Evolutionary conservation across 1,139 yeast genomes (phyloP).

Genomic region (Geotrichum aggregatum): DNA sequence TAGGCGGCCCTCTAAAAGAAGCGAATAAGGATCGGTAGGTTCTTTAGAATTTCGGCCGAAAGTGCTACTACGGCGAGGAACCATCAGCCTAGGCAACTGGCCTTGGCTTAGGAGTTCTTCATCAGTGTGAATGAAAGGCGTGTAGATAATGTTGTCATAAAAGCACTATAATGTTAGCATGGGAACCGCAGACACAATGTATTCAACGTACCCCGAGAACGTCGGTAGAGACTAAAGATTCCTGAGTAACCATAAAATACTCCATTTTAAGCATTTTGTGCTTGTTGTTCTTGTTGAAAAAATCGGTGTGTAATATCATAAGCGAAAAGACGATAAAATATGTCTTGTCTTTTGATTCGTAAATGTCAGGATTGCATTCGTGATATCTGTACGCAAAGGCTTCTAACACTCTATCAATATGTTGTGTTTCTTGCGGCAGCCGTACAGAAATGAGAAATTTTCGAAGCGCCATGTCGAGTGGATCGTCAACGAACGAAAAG

Average conservation of each 20-base stretch:
- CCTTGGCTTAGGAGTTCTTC: conserved; percentile 32
- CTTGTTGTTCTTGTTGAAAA: conserved; percentile 59
- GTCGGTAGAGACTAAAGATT: conserved; percentile 43
- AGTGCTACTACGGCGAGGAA: conserved; percentile 29
- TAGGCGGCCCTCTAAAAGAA: conserved; percentile 39
- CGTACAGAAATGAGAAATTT: conserved; percentile 52
- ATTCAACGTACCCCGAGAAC: conserved; percentile 38
- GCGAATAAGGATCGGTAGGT: conserved; percentile 40
- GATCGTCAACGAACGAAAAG: conserved; percentile 50
- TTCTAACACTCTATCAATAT: conserved; percentile 59
- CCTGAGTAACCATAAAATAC: conserved; percentile 46
- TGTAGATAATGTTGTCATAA: conserved; percentile 58
- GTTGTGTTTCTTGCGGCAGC: conserved; percentile 66
- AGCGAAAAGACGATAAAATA: conserved; percentile 58
- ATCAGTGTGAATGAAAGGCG: conserved; percentile 49
- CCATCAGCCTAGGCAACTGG: conserved; percentile 16
- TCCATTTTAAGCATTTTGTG: conserved; percentile 59
- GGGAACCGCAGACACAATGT: conserved; percentile 11
- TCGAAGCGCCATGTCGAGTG: conserved; percentile 62
- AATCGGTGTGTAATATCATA: conserved; percentile 65
- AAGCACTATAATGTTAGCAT: conserved; percentile 46
- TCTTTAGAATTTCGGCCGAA: conserved; percentile 35
- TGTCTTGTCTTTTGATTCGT: conserved; percentile 46
- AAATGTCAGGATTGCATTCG: conserved; percentile 42
- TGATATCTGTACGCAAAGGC: conserved; percentile 51